Evolutionary conservation across 176 grass and related monocot genomes (phyloP), one percentile per base, ranked within the genome.

Genomic region (Rhynchospora breviuscula): DNA sequence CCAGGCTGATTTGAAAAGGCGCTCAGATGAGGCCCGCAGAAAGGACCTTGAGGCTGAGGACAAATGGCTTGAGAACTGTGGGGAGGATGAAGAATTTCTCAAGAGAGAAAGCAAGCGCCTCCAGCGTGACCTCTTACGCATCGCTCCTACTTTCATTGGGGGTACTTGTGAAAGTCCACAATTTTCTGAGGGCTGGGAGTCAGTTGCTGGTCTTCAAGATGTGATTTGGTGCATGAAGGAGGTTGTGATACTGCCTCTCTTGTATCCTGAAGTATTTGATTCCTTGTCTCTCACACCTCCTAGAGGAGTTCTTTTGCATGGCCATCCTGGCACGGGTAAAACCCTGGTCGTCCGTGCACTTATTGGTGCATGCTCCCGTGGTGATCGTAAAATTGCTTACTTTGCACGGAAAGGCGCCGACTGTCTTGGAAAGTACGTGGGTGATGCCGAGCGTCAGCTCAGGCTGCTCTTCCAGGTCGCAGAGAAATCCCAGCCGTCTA

Each of bases 391-490:
- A 75, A 98, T 98, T 84, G 91, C 93, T 84, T 98, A 95, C 90
- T 98, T 98, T 95, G 91, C 92, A 69, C 88, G 96, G 69, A 98
- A 98, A 89, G 96, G 96, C 81, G 91, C 96, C 82, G 96, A 98
- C 93, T 98, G 96, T 95, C 88, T 98, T 82, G 96, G 96, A 57
- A 98, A 98, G 75, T 98, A 98, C 87, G 96, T 98, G 85, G 96
- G 93, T 79, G 96, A 98, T 63, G 92, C 96, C 17, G 93, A 98
- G 85, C 84, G 96, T 83, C 96, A 98, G 87, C 85, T 95, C 87
- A 93, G 96, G 81, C 90, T 98, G 85, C 89, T 98, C 82, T 98
- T 98, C 63, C 93, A 98, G 83, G 92, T 98, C 49, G 96, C 96
- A 84, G 93, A 98, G 89, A 94, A 86, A 91, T 98, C 89, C 40